Evolutionary conservation across 345 rosid genomes (phyloP).

Genomic region (Eucalyptus cloeziana): DNA sequence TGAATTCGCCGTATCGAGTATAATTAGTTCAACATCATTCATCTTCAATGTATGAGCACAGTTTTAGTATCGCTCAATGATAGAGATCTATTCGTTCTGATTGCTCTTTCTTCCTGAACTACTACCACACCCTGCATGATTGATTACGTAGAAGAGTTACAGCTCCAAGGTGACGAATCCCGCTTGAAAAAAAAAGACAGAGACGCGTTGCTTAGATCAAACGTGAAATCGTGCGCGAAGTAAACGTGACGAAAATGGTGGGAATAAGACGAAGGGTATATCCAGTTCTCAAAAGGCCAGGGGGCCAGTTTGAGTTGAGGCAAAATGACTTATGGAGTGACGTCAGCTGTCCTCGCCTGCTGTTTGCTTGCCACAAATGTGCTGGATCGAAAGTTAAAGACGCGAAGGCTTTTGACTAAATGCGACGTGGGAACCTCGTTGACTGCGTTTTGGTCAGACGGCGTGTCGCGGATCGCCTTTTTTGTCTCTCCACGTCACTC

Average conservation of each 20-base stretch:
- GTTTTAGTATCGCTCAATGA: background rate
- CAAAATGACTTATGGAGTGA: background rate
- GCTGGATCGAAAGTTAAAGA: background rate
- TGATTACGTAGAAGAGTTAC: background rate
- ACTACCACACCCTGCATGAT: background rate
- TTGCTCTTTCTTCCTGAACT: background rate
- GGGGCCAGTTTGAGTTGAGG: no score
- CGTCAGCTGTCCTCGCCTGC: background rate
- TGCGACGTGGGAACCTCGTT: background rate
- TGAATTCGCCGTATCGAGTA: background rate
- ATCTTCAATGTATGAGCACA: background rate
- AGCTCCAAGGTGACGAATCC: background rate
- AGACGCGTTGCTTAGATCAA: background rate
- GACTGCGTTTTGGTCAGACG: background rate
- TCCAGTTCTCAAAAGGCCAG: background rate
- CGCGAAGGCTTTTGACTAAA: background rate
- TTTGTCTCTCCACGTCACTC: background rate
- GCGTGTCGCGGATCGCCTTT: background rate
- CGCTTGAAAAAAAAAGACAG: background rate
- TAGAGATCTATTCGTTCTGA: background rate
- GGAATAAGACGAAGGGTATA: rapidly evolving
- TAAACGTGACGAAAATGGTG: background rate
- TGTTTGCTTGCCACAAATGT: background rate
- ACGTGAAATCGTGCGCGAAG: background rate
- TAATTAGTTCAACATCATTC: background rate